Evolutionary conservation across 495 filamentous ascomycete genomes (phyloP).

Genomic region (Clavariopsis aquatica): DNA sequence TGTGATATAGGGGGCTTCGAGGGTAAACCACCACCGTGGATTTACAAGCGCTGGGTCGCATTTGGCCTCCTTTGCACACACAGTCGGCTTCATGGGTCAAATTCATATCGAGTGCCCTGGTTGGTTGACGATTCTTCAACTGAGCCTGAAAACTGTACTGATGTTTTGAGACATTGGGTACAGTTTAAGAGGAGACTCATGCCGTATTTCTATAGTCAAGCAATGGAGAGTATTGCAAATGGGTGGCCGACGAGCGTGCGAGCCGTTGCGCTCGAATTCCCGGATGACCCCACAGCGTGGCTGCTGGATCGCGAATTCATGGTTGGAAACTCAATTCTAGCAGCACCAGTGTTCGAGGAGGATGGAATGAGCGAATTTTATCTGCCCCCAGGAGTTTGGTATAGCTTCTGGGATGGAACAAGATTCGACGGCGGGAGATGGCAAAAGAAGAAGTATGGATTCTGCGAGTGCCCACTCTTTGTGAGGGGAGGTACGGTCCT

Average conservation of each 20-base stretch:
- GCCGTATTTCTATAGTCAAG: conserved; percentile 42
- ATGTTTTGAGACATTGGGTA: conserved; percentile 38
- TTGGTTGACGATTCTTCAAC: conserved; percentile 57
- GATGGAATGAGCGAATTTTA: conserved; percentile 69
- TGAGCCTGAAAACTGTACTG: conserved; percentile 34
- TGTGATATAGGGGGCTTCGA: conserved; percentile 76
- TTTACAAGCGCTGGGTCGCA: conserved; percentile 77
- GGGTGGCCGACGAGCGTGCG: conserved; percentile 43
- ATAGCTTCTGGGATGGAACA: conserved; percentile 76
- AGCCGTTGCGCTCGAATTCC: conserved; percentile 42
- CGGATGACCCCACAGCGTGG: conserved; percentile 41
- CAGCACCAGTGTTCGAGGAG: conserved; percentile 42
- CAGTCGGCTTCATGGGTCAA: conserved; percentile 65
- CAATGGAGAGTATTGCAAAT: conserved; percentile 36
- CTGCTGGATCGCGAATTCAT: conserved; percentile 42
- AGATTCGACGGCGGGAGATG: conserved; percentile 48
- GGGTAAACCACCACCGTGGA: conserved; percentile 63
- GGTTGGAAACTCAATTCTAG: conserved; percentile 38
- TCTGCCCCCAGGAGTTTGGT: conserved; percentile 70
- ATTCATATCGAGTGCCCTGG: conserved; percentile 72
- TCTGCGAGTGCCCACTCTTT: conserved; percentile 36
- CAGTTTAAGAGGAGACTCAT: conserved; percentile 41
- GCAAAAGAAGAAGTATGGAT: conserved; percentile 38
- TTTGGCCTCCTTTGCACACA: conserved; percentile 70
- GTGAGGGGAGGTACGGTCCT: conserved; percentile 38